Evolutionary conservation across 2,329 filamentous ascomycete genomes (phyloP), one percentile per base, ranked within the genome.

Genomic region (Coniochaeta sp.): DNA sequence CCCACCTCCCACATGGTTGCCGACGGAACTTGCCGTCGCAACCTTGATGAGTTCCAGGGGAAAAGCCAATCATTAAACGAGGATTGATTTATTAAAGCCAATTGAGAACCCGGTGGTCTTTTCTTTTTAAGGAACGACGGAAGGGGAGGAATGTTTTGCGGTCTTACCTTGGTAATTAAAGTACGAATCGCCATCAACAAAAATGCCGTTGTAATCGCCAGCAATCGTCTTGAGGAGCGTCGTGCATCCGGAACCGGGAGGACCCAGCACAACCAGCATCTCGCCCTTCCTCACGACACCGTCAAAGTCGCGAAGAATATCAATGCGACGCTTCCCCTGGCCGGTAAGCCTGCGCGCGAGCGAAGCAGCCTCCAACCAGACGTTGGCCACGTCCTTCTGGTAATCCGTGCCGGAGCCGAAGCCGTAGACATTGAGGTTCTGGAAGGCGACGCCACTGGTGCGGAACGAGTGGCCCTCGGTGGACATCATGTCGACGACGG

Each of bases 221-320:
- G 89, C 82, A 58, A 95, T 81, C 0, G 89, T 88, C 73, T 95
- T 95, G 53, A 95, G 74, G 56, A 95, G 85, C 2, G 90, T 95
- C 14, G 87, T 89, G 67, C 90, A 95, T 51, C 87, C 87, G n/a
- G 79, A 77, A 35, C 81, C 81, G 2, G 86, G 86, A 51, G 85
- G 86, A 14, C 86, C 86, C 30, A 90, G 75, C 2, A 89, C 86
- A 14, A 89, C 83, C 26, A 89, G 69, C 83, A 90, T 87, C 72
- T 90, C 86, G 40, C 86, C 86, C 55, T 79, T 80, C 61, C 81
- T 75, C 1, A 89, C 82, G 0, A 89, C 63, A 24, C 86, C 86
- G 56, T 89, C 84, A 52, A 87, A 82, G 59, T 81, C 71, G 56
- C 76, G 79, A 54, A 89, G 67, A 58, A 89, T 89, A 60, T 89